These are phyloP conservation scores for Lactarius sanguifluus DNA, from an alignment of 768 basidiomycete genomes.

Conservation along the genomic window DNA sequence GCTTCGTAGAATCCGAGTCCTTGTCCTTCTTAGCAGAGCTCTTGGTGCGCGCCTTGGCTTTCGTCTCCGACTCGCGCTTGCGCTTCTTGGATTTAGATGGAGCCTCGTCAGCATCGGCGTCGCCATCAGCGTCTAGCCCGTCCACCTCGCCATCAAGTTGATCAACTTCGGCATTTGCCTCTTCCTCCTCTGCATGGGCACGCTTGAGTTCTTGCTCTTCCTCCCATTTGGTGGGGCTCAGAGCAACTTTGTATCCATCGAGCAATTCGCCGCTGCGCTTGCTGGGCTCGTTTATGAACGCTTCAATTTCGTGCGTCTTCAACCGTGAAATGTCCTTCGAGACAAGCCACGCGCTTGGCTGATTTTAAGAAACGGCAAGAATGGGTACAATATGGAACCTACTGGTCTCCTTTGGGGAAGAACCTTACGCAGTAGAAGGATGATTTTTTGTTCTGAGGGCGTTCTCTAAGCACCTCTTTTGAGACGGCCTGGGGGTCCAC, in stretches of 20 bases:
- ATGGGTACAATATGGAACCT: conserved; percentile 40
- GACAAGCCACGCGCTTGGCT: conserved; percentile 75
- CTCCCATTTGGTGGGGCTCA: conserved; percentile 71
- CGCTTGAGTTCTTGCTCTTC: conserved; percentile 42
- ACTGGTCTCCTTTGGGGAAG: conserved; percentile 96
- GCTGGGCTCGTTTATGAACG: conserved; percentile 73
- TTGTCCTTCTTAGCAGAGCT: conserved; percentile 48
- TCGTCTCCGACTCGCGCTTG: conserved; percentile 61
- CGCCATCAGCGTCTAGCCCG: conserved; percentile 47
- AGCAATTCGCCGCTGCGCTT: conserved; percentile 78
- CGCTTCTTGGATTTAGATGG: conserved; percentile 52
- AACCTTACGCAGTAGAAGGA: conserved; percentile 75
- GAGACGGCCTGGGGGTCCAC: conserved; percentile 73
- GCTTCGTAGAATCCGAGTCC: conserved; percentile 38
- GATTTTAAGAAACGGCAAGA: conserved; percentile 21
- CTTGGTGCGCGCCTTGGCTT: conserved; percentile 45
- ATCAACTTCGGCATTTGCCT: conserved; percentile 64
- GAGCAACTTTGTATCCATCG: conserved; percentile 71
- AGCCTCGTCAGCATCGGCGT: conserved; percentile 42
- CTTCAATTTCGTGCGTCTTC: conserved; percentile 75
- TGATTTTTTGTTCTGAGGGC: conserved; percentile 70
- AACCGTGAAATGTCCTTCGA: conserved; percentile 81
- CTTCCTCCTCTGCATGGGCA: conserved; percentile 42
- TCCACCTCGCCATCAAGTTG: conserved; percentile 57
- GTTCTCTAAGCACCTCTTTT: conserved; percentile 59